phyloP scores from a whole-genome alignment of 169 alveolate genomes.

The Sarcocystis neurona region DNA sequence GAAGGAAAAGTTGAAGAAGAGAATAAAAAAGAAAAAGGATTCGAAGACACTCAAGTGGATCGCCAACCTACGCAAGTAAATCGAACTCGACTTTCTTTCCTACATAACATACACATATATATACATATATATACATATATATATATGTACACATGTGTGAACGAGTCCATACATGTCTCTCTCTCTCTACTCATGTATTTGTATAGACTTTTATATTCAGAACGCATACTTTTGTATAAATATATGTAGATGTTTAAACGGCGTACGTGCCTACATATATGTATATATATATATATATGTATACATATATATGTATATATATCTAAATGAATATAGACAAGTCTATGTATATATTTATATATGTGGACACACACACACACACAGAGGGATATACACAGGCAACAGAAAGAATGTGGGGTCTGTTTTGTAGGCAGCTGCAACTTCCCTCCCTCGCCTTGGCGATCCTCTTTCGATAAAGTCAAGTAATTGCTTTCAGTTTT shows the following conservation, averaged over 20 bases:
- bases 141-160: too few relatives aligned
- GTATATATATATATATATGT: too few relatives aligned
- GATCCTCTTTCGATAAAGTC: background rate
- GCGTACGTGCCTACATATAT: too few relatives aligned
- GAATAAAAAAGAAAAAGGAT: background rate
- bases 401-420: background rate
- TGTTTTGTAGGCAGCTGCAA: background rate
- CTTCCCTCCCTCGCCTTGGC: background rate
- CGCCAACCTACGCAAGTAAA: slow-evolving; percentile 24
- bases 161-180: too few relatives aligned
- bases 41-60: background rate
- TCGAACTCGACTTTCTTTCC: background rate
- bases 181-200: too few relatives aligned
- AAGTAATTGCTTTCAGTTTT: background rate
- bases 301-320: too few relatives aligned
- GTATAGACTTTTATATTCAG: too few relatives aligned
- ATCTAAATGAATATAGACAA: background rate
- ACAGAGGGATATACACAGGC: background rate
- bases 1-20: background rate
- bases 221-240: too few relatives aligned
- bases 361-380: too few relatives aligned
- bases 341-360: too few relatives aligned
- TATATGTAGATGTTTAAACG: too few relatives aligned
- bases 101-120: background rate
- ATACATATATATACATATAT: too few relatives aligned